A percentile compares a stretch with the other conserved stretches of the same genome.
These are phyloP conservation scores for Pestalotiopsis sp. DNA, from an alignment of 2,329 filamentous ascomycete genomes.

Conservation along the genomic window DNA sequence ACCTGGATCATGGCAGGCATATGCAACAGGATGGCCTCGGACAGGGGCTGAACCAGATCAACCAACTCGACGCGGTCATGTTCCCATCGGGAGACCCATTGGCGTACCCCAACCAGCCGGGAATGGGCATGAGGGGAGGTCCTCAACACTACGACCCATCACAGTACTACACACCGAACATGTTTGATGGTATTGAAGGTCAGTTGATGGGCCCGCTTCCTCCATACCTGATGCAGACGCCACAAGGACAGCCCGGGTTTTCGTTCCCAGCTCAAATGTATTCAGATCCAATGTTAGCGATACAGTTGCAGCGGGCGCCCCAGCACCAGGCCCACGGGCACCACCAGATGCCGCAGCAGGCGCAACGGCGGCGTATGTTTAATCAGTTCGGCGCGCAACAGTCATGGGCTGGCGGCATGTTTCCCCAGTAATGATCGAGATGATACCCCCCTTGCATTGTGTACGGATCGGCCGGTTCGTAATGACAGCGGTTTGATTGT, in stretches of 20 bases:
- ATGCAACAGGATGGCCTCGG: slow-evolving; percentile 22
- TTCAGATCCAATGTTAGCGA: slow-evolving; percentile 43
- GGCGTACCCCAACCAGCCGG: slow-evolving; percentile 76
- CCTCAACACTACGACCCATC: slow-evolving; percentile 36
- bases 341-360: slow-evolving; percentile 12
- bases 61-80: slow-evolving; percentile 78
- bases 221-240: slow-evolving; percentile 66
- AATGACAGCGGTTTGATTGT: not conserved
- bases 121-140: slow-evolving; percentile 58
- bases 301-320: slow-evolving; percentile 32
- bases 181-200: slow-evolving; percentile 70
- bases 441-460: slow-evolving; percentile 8
- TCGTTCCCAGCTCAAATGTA: slow-evolving; percentile 48
- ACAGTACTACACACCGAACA: slow-evolving; percentile 53
- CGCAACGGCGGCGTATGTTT: slow-evolving; percentile 34
- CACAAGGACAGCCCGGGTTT: slow-evolving; percentile 43
- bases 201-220: slow-evolving; percentile 73
- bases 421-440: slow-evolving; percentile 22
- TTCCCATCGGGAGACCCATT: slow-evolving; percentile 79
- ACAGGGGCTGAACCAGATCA: slow-evolving; percentile 50
- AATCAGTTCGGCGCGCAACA: slow-evolving; percentile 43
- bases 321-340: slow-evolving; percentile 26
- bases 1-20: slow-evolving; percentile 1
- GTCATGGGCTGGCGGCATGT: slow-evolving; percentile 30
- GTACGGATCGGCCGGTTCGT: slow-evolving; percentile 3